Conservation (phyloP, 2,329 filamentous ascomycete species). For the Alternaria alternata region DNA sequence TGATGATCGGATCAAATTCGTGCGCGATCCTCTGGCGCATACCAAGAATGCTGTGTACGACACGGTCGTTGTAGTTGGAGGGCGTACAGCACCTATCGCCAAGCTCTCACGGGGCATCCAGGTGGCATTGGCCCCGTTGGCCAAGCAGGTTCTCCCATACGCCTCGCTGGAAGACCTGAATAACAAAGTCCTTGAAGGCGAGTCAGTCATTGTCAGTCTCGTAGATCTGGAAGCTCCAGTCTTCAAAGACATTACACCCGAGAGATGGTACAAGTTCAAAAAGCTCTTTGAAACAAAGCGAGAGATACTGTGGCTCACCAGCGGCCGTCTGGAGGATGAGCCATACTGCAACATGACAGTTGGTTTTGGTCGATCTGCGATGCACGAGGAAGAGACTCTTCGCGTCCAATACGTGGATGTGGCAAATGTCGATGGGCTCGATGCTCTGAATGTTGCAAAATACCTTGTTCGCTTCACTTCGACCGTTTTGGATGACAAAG, state of each 20-base stretch:
- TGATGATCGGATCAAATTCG: conserved; percentile 8
- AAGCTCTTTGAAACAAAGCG: conserved; percentile 1
- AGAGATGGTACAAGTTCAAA: conserved; percentile 4
- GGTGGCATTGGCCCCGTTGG: not conserved
- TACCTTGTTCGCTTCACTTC: not conserved
- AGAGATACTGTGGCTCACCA: conserved; percentile 23
- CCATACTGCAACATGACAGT: conserved; percentile 22
- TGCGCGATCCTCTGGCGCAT: conserved; percentile 4
- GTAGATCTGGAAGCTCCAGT: conserved; percentile 11
- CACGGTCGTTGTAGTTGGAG: not conserved
- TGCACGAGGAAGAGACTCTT: conserved; percentile 13
- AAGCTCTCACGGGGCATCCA: not conserved
- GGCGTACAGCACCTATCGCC: not conserved
- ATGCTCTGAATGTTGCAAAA: not conserved
- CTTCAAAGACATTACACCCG: conserved; percentile 1
- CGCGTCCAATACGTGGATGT: not conserved
- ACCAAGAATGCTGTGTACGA: not conserved
- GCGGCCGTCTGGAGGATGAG: conserved; percentile 1
- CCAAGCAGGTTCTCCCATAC: not conserved
- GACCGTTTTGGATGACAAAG: not conserved
- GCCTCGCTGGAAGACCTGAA: not conserved
- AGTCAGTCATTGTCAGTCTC: conserved; percentile 5
- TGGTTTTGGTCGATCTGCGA: conserved; percentile 11
- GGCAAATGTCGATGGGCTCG: not conserved
- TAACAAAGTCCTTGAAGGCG: not conserved